Evolutionary conservation across 176 grass and related monocot species (phyloP).

Genomic region (Puya raimondii): DNA sequence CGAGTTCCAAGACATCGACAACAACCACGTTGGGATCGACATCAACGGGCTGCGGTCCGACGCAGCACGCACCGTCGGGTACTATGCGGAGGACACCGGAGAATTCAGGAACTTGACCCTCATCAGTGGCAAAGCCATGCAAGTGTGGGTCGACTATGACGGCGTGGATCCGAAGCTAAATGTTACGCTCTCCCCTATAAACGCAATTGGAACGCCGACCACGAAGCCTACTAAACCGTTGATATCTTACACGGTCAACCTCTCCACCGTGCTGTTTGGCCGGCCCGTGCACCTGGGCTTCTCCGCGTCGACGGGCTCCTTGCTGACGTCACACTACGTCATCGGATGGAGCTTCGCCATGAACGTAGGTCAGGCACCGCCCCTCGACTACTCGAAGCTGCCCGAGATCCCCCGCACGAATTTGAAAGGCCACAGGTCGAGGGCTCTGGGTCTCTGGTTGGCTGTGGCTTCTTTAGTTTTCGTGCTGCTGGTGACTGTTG

Average conservation of each 20-base stretch:
- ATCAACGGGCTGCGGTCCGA: constrained; percentile 10
- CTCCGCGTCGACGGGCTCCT: not conserved
- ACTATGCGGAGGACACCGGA: constrained; percentile 12
- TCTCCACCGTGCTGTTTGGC: constrained; percentile 12
- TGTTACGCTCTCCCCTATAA: constrained; percentile 25
- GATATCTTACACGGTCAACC: constrained; percentile 13
- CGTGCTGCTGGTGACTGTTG: not conserved
- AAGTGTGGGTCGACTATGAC: constrained; percentile 26
- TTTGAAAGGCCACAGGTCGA: not conserved
- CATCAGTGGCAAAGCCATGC: not conserved
- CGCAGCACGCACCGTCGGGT: not conserved
- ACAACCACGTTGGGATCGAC: constrained; percentile 33
- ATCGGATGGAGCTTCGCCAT: constrained; percentile 34
- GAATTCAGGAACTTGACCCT: constrained; percentile 9
- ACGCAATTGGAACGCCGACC: not conserved
- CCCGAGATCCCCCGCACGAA: constrained; percentile 10
- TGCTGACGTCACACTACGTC: constrained; percentile 10
- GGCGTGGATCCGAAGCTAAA: not conserved
- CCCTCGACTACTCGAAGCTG: constrained; percentile 10
- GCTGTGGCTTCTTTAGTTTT: constrained; percentile 4
- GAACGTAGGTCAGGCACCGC: not conserved
- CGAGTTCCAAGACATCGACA: constrained; percentile 27
- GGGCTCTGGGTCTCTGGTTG: not conserved
- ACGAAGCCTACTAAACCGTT: constrained; percentile 10
- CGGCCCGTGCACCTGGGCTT: constrained; percentile 11